These are phyloP conservation scores for Amesomyces nigricolor DNA, from an alignment of 2,329 filamentous ascomycete species.

Conservation along the genomic window DNA sequence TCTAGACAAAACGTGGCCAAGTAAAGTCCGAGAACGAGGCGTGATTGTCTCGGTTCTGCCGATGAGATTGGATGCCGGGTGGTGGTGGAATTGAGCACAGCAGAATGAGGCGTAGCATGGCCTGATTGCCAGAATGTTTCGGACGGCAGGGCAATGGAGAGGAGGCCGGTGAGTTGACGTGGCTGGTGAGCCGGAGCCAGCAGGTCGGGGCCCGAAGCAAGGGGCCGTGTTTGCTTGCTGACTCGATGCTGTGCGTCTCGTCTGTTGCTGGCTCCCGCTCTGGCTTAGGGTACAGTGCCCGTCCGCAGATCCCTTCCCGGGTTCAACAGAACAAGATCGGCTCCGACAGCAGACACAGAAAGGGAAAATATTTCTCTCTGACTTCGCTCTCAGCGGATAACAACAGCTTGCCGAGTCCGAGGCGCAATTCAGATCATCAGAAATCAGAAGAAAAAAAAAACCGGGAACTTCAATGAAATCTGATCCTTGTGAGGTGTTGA, in stretches of 20 bases:
- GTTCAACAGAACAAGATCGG: not conserved
- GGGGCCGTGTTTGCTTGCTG: not conserved
- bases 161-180: not conserved
- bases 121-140: not conserved
- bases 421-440: too few species aligned
- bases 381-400: too few species aligned
- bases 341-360: not conserved
- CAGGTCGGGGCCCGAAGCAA: not conserved
- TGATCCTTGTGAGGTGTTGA: not conserved
- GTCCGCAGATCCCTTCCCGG: not conserved
- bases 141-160: not conserved
- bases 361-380: not conserved
- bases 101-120: constrained; percentile 2
- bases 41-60: not conserved
- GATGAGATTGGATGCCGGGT: not conserved
- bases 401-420: too few species aligned
- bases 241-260: not conserved
- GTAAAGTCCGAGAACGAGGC: too few species aligned
- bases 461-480: not conserved
- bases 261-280: constrained; percentile 6
- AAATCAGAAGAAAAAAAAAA: not conserved
- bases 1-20: too few species aligned
- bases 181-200: not conserved
- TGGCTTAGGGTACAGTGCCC: constrained; percentile 6
- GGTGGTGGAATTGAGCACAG: not conserved